A percentile compares a stretch with the other conserved stretches of the same genome.
Evolutionary conservation across 495 filamentous ascomycete genomes (phyloP).

Genomic region (Penicillium alfredii): DNA sequence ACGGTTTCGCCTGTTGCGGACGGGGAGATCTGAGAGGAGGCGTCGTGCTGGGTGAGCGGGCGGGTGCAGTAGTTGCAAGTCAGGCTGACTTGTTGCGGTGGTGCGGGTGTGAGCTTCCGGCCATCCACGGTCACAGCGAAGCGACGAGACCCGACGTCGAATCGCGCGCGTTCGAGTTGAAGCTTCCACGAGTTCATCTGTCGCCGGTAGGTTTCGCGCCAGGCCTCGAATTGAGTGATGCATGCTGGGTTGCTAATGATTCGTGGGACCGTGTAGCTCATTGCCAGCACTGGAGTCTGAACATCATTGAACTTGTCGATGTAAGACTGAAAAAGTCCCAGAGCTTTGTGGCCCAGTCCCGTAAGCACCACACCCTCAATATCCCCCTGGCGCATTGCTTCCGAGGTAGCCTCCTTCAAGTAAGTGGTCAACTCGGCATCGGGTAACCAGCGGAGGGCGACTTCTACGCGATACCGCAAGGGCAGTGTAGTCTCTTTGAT

Average conservation of each 20-base stretch:
- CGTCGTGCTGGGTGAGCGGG: slow-evolving; percentile 41
- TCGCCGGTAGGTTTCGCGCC: slow-evolving; percentile 75
- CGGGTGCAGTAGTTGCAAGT: slow-evolving; percentile 78
- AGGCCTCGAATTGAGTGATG: slow-evolving; percentile 59
- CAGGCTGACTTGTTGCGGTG: slow-evolving; percentile 70
- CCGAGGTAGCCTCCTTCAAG: slow-evolving; percentile 54
- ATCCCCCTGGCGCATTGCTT: slow-evolving; percentile 67
- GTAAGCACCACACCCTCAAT: slow-evolving; percentile 86
- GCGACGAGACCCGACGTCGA: slow-evolving; percentile 51
- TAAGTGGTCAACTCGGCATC: slow-evolving; percentile 73
- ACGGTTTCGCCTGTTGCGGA: slow-evolving; percentile 28
- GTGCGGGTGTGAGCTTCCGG: slow-evolving; percentile 55
- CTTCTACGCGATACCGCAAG: slow-evolving; percentile 74
- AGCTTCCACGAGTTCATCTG: slow-evolving; percentile 73
- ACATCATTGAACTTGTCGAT: slow-evolving; percentile 80
- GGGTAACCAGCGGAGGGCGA: slow-evolving; percentile 76
- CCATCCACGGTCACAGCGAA: slow-evolving; percentile 61
- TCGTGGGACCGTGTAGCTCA: slow-evolving; percentile 72
- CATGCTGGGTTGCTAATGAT: slow-evolving; percentile 62
- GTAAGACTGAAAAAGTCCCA: slow-evolving; percentile 83
- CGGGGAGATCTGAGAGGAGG: slow-evolving; percentile 32
- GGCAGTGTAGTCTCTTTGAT: slow-evolving; percentile 77
- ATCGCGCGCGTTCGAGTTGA: slow-evolving; percentile 56
- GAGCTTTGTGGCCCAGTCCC: slow-evolving; percentile 68
- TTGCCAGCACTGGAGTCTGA: slow-evolving; percentile 81